Conservation (phyloP, 768 basidiomycete species). For the Goffeauzyma gilvescens region DNA sequence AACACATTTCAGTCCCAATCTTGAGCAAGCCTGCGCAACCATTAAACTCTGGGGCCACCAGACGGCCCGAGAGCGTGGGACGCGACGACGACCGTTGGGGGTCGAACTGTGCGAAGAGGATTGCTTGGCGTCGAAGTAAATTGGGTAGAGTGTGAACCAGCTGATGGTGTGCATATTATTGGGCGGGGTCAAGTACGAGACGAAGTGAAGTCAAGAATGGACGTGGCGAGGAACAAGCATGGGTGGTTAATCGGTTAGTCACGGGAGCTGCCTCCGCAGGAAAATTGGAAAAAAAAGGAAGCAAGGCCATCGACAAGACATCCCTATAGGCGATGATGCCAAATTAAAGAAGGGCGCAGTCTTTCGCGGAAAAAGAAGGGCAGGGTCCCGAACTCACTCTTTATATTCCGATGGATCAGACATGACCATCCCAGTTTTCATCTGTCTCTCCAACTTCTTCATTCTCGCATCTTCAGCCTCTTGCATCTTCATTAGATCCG, state of each 20-base stretch:
- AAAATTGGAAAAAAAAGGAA: too few species aligned
- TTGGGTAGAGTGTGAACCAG: conserved; percentile 90
- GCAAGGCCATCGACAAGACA: too few species aligned
- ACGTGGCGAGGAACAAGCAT: too few species aligned
- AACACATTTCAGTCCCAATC: not conserved
- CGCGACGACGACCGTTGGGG: conserved; percentile 63
- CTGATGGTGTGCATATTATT: too few species aligned
- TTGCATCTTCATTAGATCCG: conserved; percentile 31
- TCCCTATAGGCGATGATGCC: too few species aligned
- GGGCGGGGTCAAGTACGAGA: too few species aligned
- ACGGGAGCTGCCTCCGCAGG: too few species aligned
- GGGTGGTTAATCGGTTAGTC: too few species aligned
- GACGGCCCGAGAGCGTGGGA: conserved; percentile 55
- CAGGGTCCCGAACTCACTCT: conserved; percentile 16
- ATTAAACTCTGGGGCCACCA: conserved; percentile 95
- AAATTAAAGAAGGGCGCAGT: too few species aligned
- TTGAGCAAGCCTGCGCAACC: too few species aligned
- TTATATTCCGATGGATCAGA: conserved; percentile 22
- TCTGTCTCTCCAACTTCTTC: conserved; percentile 23
- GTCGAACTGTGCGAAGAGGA: conserved; percentile 29
- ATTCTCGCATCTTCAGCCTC: conserved; percentile 25
- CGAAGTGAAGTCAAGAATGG: not conserved
- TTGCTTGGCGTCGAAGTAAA: conserved; percentile 89
- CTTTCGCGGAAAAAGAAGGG: conserved; percentile 2
- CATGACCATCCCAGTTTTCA: conserved; percentile 15